A percentile compares a stretch with the other conserved stretches of the same genome.
These are phyloP conservation scores for Penicillium sp. DNA, from an alignment of 2,329 filamentous ascomycete species.

Conservation along the genomic window DNA sequence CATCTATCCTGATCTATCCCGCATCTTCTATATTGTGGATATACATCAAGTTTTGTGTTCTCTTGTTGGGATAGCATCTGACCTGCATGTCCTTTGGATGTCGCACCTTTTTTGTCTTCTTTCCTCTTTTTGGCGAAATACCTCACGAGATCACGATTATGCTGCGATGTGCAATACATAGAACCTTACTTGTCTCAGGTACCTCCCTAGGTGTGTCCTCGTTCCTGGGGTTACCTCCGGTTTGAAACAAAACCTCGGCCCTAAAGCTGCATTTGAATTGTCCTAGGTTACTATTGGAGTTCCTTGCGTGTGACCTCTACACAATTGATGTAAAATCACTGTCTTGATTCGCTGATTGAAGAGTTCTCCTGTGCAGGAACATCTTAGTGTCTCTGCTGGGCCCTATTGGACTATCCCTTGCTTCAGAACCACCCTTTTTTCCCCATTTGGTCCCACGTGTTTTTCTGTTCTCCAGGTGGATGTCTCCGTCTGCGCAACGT, in stretches of 20 bases:
- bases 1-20: constrained; percentile 13
- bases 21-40: not conserved
- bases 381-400: not conserved
- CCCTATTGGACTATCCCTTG: constrained; percentile 18
- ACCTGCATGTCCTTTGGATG: not conserved
- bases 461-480: not conserved
- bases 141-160: constrained; percentile 12
- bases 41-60: not conserved
- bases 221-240: constrained; percentile 2
- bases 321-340: not conserved
- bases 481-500: not conserved
- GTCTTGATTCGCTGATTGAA: not conserved
- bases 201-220: not conserved
- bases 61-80: not conserved
- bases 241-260: not conserved
- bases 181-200: constrained; percentile 1
- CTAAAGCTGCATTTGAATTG: constrained; percentile 4
- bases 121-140: constrained; percentile 8
- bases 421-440: constrained; percentile 15
- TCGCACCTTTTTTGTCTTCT: not conserved
- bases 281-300: constrained; percentile 16
- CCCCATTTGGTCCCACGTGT: constrained; percentile 17
- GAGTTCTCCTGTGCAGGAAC: constrained; percentile 4
- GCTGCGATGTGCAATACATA: constrained; percentile 11
- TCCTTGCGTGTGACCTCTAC: constrained; percentile 25